phyloP scores from a whole-genome alignment of 495 filamentous ascomycete species.

The Schizothecium vesticola region DNA sequence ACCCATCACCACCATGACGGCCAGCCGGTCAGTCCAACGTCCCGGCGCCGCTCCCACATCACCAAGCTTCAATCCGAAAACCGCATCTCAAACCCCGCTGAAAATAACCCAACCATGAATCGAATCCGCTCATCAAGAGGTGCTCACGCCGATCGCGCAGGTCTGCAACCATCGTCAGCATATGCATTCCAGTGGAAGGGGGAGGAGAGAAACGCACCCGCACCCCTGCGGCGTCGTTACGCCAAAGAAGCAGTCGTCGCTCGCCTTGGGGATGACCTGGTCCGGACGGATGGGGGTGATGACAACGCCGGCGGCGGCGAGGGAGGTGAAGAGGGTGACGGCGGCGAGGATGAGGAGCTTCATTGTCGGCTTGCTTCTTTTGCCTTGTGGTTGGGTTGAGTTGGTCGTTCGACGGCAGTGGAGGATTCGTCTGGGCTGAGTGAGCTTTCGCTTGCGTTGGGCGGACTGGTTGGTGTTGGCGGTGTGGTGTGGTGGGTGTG shows the following conservation, averaged over 20 bases:
- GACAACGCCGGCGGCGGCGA: constrained; percentile 43
- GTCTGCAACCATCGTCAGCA: neutral
- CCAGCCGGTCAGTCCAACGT: neutral
- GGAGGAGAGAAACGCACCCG: constrained; percentile 31
- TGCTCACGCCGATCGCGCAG: neutral
- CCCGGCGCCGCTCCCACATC: neutral
- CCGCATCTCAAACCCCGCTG: neutral
- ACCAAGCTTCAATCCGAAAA: neutral
- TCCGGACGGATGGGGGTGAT: constrained; percentile 39
- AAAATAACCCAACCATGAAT: neutral
- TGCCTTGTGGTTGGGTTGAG: neutral
- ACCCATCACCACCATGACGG: too few relatives aligned
- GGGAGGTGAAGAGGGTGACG: constrained; percentile 36
- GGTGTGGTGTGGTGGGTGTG: neutral
- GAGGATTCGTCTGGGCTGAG: neutral
- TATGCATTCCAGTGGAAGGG: too few relatives aligned
- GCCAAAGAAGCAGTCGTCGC: constrained; percentile 46
- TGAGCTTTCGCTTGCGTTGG: too few relatives aligned
- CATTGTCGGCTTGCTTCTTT: constrained; percentile 23
- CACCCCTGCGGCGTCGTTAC: constrained; percentile 44
- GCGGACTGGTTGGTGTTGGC: neutral
- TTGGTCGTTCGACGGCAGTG: neutral
- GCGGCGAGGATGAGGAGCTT: constrained; percentile 33
- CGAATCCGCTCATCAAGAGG: neutral
- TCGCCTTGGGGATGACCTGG: constrained; percentile 37